These are phyloP conservation scores for Trichosporon inkin DNA, from an alignment of 1,284 basidiomycete genomes.

Conservation along the genomic window DNA sequence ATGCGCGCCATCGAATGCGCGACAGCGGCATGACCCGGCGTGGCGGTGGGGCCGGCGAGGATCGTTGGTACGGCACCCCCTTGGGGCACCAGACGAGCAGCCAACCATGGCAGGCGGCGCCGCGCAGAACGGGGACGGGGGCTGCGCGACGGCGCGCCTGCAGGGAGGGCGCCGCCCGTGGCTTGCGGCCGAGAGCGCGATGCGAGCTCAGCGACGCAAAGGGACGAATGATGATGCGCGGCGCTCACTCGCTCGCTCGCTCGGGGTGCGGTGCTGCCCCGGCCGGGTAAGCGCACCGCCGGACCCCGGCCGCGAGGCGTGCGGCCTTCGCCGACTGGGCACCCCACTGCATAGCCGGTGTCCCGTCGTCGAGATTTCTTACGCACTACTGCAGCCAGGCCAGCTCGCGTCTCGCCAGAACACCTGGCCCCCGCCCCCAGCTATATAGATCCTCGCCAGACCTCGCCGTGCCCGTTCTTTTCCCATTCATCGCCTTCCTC, in stretches of 20 bases:
- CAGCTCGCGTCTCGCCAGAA: no score
- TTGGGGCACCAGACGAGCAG: not conserved
- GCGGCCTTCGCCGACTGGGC: slow-evolving; percentile 4
- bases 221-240: not conserved
- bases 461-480: not conserved
- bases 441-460: not conserved
- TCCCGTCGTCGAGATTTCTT: not conserved
- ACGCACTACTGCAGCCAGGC: no score
- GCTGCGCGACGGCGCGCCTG: not conserved
- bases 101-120: not conserved
- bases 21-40: not conserved
- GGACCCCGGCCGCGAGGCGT: not conserved
- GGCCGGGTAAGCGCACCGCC: not conserved
- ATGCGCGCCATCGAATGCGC: no score
- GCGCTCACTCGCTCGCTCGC: no score
- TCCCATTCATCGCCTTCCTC: not conserved
- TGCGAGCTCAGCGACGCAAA: not conserved
- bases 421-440: not conserved
- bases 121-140: not conserved
- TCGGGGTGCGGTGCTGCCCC: not conserved
- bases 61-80: not conserved
- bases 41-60: not conserved
- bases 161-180: not conserved
- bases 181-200: slow-evolving; percentile 7
- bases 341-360: not conserved